A percentile compares a stretch with the other conserved stretches of the same genome.
Conservation (phyloP, 177 flowering plant species). For the Vitis hybrid region DNA sequence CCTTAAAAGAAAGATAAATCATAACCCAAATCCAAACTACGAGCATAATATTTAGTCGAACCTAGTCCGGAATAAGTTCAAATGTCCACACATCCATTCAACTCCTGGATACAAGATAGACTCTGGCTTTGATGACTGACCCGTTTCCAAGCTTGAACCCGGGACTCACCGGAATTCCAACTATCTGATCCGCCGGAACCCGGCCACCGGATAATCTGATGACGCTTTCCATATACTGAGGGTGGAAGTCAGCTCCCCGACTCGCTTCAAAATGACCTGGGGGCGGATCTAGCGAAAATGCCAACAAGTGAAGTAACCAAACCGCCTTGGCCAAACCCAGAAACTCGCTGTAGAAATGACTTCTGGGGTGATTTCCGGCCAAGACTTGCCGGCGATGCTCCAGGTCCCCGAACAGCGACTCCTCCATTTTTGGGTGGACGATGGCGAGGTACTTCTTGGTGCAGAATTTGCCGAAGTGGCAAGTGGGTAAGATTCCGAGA, state of each 20-base stretch:
- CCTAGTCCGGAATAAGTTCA: too few relatives aligned
- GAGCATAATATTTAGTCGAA: too few relatives aligned
- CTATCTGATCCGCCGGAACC: conserved; percentile 47
- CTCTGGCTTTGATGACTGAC: conserved; percentile 76
- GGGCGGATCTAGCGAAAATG: conserved; percentile 75
- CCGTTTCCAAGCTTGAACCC: conserved; percentile 82
- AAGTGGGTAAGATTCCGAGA: conserved; percentile 75
- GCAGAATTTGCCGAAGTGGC: conserved; percentile 85
- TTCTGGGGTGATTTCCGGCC: conserved; percentile 83
- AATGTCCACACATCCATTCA: conserved; percentile 12
- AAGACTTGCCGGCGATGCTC: conserved; percentile 63
- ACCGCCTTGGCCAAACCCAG: conserved; percentile 74
- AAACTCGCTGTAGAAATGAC: conserved; percentile 70
- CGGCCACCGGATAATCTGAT: conserved; percentile 46
- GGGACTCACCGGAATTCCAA: conserved; percentile 80
- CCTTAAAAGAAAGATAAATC: too few relatives aligned
- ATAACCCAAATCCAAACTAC: too few relatives aligned
- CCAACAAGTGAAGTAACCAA: conserved; percentile 91
- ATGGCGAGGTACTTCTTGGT: conserved; percentile 69
- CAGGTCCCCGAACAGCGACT: conserved; percentile 76
- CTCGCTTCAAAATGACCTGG: conserved; percentile 83
- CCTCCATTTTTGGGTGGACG: conserved; percentile 93
- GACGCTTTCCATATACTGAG: conserved; percentile 90
- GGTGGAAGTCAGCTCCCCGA: conserved; percentile 78
- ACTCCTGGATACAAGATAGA: conserved; percentile 58